Evolutionary conservation across 2,329 filamentous ascomycete species (phyloP), one percentile per base, ranked within the genome.

Genomic region (Pseudocercospora fijiensis): DNA sequence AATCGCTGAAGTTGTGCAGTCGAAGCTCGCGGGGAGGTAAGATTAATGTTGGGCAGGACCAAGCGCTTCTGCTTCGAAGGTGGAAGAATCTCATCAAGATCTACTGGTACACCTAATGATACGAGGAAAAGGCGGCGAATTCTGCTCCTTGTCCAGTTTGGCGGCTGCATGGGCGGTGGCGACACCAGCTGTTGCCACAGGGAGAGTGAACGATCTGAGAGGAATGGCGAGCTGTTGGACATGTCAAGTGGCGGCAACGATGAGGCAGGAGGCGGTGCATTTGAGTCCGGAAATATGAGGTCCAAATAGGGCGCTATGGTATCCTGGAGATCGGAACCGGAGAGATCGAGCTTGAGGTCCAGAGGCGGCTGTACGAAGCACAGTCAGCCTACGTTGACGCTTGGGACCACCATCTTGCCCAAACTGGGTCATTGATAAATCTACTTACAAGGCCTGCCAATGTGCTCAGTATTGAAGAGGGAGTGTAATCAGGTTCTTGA

Each of bases 31-130:
- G 80, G 77, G 4, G 76, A 76, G 0, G 47, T 81, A 43, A 76
- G 66, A 65, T 76, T 71, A 69, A 95, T 88, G 5, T 93, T 96
- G 0, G 95, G 95, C 1, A 99, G 84, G 4, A 99, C 85, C 18
- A 99, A 88, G 76, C 98, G 98, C 84, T 98, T 98, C 77, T 99
- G 95, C 78, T 98, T 98, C 11, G 91, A 96, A 0, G 94, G 93
- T 0, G 95, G 95, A 7, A 99, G 85, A 61, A 99, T 98, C 80
- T 99, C 95, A 77, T 99, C 95, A 0, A 99, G 84, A 73, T 99
- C 95, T 51, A 99, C 92, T 1, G 95, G 95, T 0, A 99, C 95
- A 18, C 95, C 95, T 0, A 99, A 86, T 1, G 93, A 97, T 60
- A 99, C 93, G 47, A 99, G 87, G 76, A 99, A 99, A 26, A 99